Conservation (phyloP, 1,284 basidiomycete genomes). For the Mycena sp. region DNA sequence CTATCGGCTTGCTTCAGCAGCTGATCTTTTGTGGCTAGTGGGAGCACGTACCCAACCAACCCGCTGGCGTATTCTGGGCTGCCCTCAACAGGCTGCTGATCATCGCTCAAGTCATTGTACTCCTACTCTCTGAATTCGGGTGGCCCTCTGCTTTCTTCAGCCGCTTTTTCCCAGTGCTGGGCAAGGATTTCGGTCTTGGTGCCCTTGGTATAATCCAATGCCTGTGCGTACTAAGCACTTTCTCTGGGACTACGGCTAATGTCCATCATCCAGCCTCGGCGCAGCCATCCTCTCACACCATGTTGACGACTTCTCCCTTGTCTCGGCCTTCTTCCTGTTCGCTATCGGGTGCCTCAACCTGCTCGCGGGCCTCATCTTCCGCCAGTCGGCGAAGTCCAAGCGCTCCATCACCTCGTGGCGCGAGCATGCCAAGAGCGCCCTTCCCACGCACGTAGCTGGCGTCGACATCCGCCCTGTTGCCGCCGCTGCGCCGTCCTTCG, state of each 20-base stretch:
- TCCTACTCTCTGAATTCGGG: constrained; percentile 67
- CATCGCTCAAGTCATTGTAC: constrained; percentile 77
- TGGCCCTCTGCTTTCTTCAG: constrained; percentile 81
- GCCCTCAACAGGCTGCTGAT: constrained; percentile 85
- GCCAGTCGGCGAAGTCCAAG: constrained; percentile 66
- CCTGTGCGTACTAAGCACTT: too few relatives aligned
- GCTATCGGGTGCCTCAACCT: constrained; percentile 86
- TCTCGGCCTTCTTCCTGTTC: constrained; percentile 88
- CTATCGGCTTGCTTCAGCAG: neutral
- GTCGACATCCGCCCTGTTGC: constrained; percentile 52
- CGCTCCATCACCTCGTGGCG: constrained; percentile 75
- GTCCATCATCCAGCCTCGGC: constrained; percentile 59
- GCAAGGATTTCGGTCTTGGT: constrained; percentile 81
- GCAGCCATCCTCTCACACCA: constrained; percentile 85
- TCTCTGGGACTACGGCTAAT: neutral
- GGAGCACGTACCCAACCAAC: constrained; percentile 87
- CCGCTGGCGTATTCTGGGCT: constrained; percentile 86
- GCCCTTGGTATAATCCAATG: constrained; percentile 85
- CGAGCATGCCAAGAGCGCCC: constrained; percentile 62
- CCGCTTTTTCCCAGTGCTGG: constrained; percentile 88
- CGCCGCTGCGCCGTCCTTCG: constrained; percentile 50
- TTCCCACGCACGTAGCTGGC: constrained; percentile 57
- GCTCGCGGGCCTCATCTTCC: constrained; percentile 79
- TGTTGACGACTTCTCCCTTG: constrained; percentile 81
- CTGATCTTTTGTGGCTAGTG: constrained; percentile 46